Evolutionary conservation across 768 basidiomycete genomes (phyloP), one percentile per base, ranked within the genome.

Genomic region (Termitomyces sp.): DNA sequence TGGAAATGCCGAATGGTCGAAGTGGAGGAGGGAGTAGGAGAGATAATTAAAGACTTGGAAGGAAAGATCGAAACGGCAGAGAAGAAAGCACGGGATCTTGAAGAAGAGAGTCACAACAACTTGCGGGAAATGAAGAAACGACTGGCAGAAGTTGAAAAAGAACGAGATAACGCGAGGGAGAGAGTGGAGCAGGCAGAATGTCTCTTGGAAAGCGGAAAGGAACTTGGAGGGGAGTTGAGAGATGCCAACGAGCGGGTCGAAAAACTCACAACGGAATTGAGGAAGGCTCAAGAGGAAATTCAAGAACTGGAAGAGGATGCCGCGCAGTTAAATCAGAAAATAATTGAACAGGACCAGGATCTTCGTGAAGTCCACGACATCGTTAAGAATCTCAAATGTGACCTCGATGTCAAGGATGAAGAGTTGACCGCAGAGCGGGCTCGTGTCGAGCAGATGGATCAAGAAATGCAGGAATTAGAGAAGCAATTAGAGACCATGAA

Each of bases 1-100:
- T 92, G 86, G 85, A 83, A 81, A 62, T 82, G 80, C 51, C 77
- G 87, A 46, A 88, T 92, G 83, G 63, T 61, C 9, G 88, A 90
- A 58, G 86, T 90, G 9, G 85, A 91, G 68, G 74, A 73, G 50
- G 87, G 86, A 4, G 89, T 90, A 27, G 80, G 81, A 37, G 81
- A 72, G 9, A 86, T 92, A 56, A 75, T 93, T 20, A 71, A 71
- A n/a, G 82, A 84, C 50, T 69, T 93, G 57, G 88, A 91, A 70
- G 63, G 64, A 59, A 84, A 80, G 61, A 64, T 81, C 2, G 74
- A 72, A 43, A 74, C 71, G 36, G 81, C 88, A 0, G 86, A 88
- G 63, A 71, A 73, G 53, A 72, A 68, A 26, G 73, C 72, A 8
- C 71, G 71, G 37, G 69, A 74, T 3, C 74, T 74, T 0, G 72